These are phyloP conservation scores for Talaromyces sp. DNA, from an alignment of 2,329 filamentous ascomycete genomes.

Conservation along the genomic window DNA sequence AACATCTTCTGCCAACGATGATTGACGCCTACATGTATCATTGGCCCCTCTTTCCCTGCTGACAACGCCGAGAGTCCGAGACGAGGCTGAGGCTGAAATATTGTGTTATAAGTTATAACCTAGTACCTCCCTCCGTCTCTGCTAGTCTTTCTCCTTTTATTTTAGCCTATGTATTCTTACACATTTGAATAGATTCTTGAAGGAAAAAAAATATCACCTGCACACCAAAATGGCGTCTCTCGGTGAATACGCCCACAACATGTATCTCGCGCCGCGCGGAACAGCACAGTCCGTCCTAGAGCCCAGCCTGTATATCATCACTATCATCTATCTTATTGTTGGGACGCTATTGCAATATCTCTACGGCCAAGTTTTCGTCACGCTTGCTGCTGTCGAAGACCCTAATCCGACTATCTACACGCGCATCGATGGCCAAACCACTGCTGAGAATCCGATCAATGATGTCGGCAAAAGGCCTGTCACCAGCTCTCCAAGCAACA, in stretches of 20 bases:
- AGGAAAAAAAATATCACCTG: background rate
- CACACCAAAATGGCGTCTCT: background rate
- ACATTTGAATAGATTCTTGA: background rate
- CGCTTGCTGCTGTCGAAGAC: slow-evolving; percentile 61
- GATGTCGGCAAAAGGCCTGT: slow-evolving; percentile 48
- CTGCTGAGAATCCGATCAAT: slow-evolving; percentile 27
- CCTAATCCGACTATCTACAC: slow-evolving; percentile 49
- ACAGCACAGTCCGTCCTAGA: background rate
- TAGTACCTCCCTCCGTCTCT: background rate
- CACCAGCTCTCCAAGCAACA: slow-evolving; percentile 55
- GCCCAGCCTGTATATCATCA: background rate
- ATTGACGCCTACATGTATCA: background rate
- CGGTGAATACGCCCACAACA: background rate
- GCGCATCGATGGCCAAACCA: slow-evolving; percentile 36
- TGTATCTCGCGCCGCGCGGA: background rate
- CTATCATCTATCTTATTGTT: background rate
- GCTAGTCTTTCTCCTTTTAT: background rate
- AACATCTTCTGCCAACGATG: background rate
- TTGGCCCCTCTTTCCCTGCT: background rate
- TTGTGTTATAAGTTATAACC: background rate
- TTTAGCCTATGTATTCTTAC: background rate
- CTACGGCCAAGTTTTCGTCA: slow-evolving; percentile 54
- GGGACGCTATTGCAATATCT: slow-evolving; percentile 45
- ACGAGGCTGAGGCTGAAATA: background rate
- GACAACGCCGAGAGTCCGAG: background rate